Percentiles rank a stretch among this genome's conserved stretches.
These are phyloP conservation scores for Kwoniella botswanensis DNA, from an alignment of 768 basidiomycete species.

Conservation along the genomic window DNA sequence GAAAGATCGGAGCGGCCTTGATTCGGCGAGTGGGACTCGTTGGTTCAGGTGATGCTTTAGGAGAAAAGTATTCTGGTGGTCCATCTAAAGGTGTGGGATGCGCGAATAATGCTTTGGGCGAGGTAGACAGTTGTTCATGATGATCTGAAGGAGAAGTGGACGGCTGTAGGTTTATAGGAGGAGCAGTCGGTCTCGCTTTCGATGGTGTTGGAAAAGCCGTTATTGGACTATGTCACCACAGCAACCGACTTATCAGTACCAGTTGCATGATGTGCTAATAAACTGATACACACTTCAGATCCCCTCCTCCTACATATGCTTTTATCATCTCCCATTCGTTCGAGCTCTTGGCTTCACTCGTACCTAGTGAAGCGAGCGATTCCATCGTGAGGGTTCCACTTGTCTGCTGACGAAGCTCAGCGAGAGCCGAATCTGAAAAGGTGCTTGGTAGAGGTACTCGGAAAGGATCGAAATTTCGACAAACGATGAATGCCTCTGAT, in stretches of 20 bases:
- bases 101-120: conserved; percentile 22
- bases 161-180: conserved; percentile 5
- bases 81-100: conserved; percentile 31
- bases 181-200: conserved; percentile 10
- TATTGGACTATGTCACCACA: conserved; percentile 5
- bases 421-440: conserved; percentile 37
- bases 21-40: conserved; percentile 11
- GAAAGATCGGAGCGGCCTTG: conserved; percentile 2
- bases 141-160: neutral
- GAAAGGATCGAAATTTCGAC: conserved; percentile 57
- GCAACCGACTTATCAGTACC: neutral
- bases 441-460: conserved; percentile 46
- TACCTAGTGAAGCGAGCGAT: conserved; percentile 35
- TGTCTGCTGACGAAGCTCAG: conserved; percentile 33
- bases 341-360: neutral
- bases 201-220: conserved; percentile 8
- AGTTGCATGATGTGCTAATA: neutral
- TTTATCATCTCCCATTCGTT: conserved; percentile 51
- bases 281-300: conserved; percentile 47
- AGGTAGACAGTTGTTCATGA: conserved; percentile 16
- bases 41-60: neutral
- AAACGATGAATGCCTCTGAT: conserved; percentile 61
- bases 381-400: conserved; percentile 51
- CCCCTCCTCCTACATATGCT: conserved; percentile 51
- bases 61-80: conserved; percentile 28